Base-by-base conservation (phyloP, 2,329 filamentous ascomycete genomes). In the Ascochyta pisi region DNA sequence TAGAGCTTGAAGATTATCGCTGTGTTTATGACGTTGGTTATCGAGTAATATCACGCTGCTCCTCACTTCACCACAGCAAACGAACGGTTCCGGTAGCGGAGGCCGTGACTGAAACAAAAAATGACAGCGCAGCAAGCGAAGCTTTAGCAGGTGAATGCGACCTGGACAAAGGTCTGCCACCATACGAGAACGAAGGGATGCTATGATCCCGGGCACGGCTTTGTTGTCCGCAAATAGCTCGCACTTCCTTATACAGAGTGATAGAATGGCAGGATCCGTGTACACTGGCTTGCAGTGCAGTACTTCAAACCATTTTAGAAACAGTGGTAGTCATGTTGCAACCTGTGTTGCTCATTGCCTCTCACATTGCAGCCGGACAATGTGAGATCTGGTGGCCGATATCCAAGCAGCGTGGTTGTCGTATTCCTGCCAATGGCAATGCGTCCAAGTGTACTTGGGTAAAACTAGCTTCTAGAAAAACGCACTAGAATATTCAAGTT, bases 101-200 rank as follows among this genome's bases (percentile, higher is more conserved):
- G 34, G 35, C 27, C 9, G 34, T 41, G 42, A 34, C 27, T 41
- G 35, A 41, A 40, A 40, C 34, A 24, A 45, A 51, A 41, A 45
- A 51, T 26, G 41, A 19, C 4, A 16, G 40, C 40, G 34, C 31
- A 19, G 33, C 24, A 23, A 16, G 12, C 22, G 39, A 33, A 12
- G n/a, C 34, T 12, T 9, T 7, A 19, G 19, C 22, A 4, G 5
- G 29, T 40, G 22, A 49, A 19, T n/a, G 19, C 46, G 16, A 16
- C 9, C 6, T 19, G 5, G 15, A 50, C 22, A 41, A 41, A 42
- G 46, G n/a, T 6, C 12, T 29, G 6, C 15, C 1, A 8, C 4
- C 10, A n/a, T 10, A 2, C 12, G 29, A 15, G 3, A 26, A n/a
- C 7, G 13, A 9, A 24, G 9, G 9, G 29, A 15, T 41, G 37